Base-by-base conservation (phyloP, 2,329 filamentous ascomycete species). In the Colletotrichum nymphaeae region DNA sequence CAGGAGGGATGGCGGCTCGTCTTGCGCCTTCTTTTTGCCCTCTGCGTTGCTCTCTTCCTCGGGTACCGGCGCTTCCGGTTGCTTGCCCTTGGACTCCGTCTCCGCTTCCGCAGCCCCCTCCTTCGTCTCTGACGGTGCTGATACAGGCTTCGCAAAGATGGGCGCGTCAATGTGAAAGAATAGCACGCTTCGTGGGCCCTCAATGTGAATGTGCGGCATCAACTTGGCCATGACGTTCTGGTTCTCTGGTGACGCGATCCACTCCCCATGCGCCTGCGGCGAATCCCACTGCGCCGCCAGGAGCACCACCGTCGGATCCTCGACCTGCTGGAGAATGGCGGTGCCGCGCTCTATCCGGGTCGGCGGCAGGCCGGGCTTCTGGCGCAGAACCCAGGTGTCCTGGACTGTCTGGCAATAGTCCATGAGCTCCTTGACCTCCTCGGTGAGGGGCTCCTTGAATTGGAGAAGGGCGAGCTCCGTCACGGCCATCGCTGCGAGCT, bases 281-380 rank as follows among this genome's bases (percentile, higher is more conserved):
- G 83, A 85, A 67, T 83, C 80, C 87, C 86, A 88, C 12, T 83
- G 81, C 22, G 86, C 84, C 5, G 83, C 84, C 74, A 88, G 80
- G 75, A 88, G 78, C n/a, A 85, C 72, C 32, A 78, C 76, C 2
- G 81, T 77, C 12, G 81, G 80, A 67, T 85, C 79, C 57, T 83
- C 80, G 69, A 81, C 59, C 75, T 84, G 81, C 53, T 80, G 77
- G 72, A 83, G 81, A 42, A 83, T 73, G 49, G 76, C 79, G 3
- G 78, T 78, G 28, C 81, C 79, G 24, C 82, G 81, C 53, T 78
- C 80, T 35, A 82, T 76, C 71, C 80, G 83, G 71, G 81, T 79
- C 53, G 79, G 79, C 56, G 83, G 84, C 22, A 84, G 78, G 58
- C 79, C 77, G 2, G 79, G 77, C 57, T 80, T 79, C 67, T 82